These are phyloP conservation scores for Microbotryum scabiosae DNA, from an alignment of 1,284 basidiomycete genomes.

Conservation along the genomic window DNA sequence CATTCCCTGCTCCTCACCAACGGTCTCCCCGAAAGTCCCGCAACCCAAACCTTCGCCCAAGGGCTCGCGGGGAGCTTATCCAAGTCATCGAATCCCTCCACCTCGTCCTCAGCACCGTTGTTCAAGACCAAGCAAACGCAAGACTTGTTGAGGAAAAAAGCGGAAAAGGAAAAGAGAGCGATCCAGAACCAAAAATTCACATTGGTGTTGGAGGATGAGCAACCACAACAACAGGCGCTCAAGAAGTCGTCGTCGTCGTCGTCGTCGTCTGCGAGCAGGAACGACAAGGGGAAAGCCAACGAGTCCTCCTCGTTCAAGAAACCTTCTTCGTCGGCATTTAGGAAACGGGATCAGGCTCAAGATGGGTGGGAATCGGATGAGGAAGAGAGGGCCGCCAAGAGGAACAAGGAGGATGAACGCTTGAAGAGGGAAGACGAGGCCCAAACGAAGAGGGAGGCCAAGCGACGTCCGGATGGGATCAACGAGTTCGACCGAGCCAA, in stretches of 20 bases:
- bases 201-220: constrained; percentile 66
- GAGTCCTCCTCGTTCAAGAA: constrained; percentile 40
- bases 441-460: constrained; percentile 27
- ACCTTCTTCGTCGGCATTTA: constrained; percentile 28
- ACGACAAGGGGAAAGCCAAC: constrained; percentile 50
- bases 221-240: no score
- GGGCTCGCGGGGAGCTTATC: constrained; percentile 71
- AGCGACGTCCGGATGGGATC: constrained; percentile 41
- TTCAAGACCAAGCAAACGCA: constrained; percentile 48
- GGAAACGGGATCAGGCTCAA: constrained; percentile 44
- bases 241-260: no score
- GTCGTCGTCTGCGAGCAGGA: not conserved
- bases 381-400: constrained; percentile 49
- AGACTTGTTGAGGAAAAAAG: constrained; percentile 54
- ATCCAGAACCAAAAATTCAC: constrained; percentile 62
- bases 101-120: constrained; percentile 37
- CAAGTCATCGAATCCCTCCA: constrained; percentile 37
- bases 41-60: constrained; percentile 67
- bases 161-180: constrained; percentile 51
- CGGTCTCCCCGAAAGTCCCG: constrained; percentile 69
- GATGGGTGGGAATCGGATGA: constrained; percentile 82
- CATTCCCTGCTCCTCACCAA: constrained; percentile 63
- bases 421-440: constrained; percentile 40
- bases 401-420: constrained; percentile 45
- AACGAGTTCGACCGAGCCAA: no score